Evolutionary conservation across 768 basidiomycete genomes (phyloP).

Genomic region (Boletales sp.): DNA sequence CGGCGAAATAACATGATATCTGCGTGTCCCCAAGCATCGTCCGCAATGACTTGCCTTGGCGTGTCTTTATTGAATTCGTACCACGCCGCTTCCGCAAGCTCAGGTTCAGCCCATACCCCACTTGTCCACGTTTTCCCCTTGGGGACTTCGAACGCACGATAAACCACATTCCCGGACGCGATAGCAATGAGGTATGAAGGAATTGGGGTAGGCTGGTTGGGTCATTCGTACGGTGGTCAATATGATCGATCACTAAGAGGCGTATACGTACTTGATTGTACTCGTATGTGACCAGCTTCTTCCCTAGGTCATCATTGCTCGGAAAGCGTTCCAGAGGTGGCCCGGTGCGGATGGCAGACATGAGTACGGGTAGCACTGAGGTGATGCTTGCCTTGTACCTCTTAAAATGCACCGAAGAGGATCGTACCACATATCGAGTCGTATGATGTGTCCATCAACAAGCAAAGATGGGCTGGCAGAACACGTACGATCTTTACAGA

Average conservation of each 20-base stretch:
- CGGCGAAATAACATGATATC: background rate
- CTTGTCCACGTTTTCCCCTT: slow-evolving; percentile 71
- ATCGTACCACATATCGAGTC: no score
- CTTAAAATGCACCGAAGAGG: slow-evolving; percentile 29
- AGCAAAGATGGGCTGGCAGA: background rate
- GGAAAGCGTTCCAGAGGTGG: slow-evolving; percentile 70
- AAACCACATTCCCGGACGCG: slow-evolving; percentile 78
- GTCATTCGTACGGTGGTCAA: background rate
- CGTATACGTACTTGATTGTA: slow-evolving; percentile 65
- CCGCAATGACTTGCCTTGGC: slow-evolving; percentile 43
- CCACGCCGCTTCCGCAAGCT: slow-evolving; percentile 69
- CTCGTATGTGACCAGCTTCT: slow-evolving; percentile 65
- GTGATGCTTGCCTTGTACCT: slow-evolving; percentile 75
- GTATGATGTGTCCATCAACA: no score
- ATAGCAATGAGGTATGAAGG: slow-evolving; percentile 90
- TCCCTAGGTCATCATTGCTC: slow-evolving; percentile 63
- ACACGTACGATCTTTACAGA: slow-evolving; percentile 74
- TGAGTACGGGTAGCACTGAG: slow-evolving; percentile 75
- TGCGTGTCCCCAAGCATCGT: background rate
- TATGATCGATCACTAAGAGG: no score
- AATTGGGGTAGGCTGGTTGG: slow-evolving; percentile 69
- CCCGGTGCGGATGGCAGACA: slow-evolving; percentile 79
- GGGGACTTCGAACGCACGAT: slow-evolving; percentile 56
- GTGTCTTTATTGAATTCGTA: slow-evolving; percentile 92
- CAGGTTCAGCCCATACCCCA: slow-evolving; percentile 90